These are phyloP conservation scores for Penicillium sp. DNA, from an alignment of 2,329 filamentous ascomycete species.

Conservation along the genomic window DNA sequence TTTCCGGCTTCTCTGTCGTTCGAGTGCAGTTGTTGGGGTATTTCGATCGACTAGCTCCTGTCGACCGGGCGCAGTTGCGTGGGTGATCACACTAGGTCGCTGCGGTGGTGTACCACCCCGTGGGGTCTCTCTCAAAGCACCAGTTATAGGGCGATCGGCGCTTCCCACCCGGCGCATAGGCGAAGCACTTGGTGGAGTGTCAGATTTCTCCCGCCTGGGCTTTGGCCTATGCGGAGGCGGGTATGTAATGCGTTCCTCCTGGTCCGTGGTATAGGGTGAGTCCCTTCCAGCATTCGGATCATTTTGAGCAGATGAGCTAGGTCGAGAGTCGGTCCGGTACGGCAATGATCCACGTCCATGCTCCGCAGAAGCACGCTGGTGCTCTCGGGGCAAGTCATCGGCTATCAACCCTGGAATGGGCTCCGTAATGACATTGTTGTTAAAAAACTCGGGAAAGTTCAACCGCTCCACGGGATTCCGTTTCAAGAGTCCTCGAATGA, in stretches of 20 bases:
- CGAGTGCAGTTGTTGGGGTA: constrained; percentile 49
- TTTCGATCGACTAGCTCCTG: constrained; percentile 40
- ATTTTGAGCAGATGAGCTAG: constrained; percentile 15
- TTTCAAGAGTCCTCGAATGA: constrained; percentile 81
- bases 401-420: constrained; percentile 79
- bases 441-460: constrained; percentile 84
- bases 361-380: constrained; percentile 23
- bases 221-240: constrained; percentile 42
- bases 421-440: constrained; percentile 68
- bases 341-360: constrained; percentile 10
- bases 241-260: constrained; percentile 25
- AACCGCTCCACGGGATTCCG: constrained; percentile 82
- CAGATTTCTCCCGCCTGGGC: constrained; percentile 29
- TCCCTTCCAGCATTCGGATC: constrained; percentile 25
- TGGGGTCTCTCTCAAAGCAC: constrained; percentile 27
- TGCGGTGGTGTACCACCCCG: constrained; percentile 30
- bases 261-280: constrained; percentile 22
- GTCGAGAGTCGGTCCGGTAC: constrained; percentile 20
- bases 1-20: constrained; percentile 62
- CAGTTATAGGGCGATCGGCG: constrained; percentile 32
- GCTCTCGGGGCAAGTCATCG: constrained; percentile 63
- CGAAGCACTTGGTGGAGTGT: constrained; percentile 30
- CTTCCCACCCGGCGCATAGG: constrained; percentile 38
- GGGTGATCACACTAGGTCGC: constrained; percentile 36
- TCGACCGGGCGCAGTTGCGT: constrained; percentile 43